Evolutionary conservation across 2,329 filamentous ascomycete species (phyloP), one percentile per base, ranked within the genome.

Genomic region (Huntiella bhutanensis): DNA sequence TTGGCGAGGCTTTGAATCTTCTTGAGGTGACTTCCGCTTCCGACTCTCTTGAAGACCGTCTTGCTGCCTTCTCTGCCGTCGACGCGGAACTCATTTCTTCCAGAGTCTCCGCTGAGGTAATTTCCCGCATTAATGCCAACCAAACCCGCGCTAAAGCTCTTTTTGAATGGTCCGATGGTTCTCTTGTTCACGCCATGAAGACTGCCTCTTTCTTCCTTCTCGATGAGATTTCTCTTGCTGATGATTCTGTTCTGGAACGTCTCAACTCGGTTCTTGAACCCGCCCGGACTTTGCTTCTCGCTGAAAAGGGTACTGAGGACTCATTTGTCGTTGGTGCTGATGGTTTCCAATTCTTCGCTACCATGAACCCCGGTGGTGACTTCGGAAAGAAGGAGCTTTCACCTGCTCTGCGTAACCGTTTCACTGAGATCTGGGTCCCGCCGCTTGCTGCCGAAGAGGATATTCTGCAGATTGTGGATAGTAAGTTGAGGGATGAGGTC

Each of bases 351-450:
- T 95, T 98, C 61, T 75, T 98, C 50, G 88, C 91, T 3, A 98
- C 91, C 0, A 99, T 99, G 91, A 99, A 99, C 54, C 91, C 91
- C 6, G 92, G 92, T 43, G 91, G 92, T 40, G 91, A 99, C 58
- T 98, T 96, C 59, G 91, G 91, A 53, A 99, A 99, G 64, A 85
- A 88, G 54, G 91, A 99, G 60, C 71, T 99, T 10, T 98, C 91
- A 1, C 91, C 91, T 3, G 92, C 91, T 11, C 66, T 99, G 50
- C 75, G 91, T 40, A 98, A 99, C 59, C 82, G 91, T 50, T 94
- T 99, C 59, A 99, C 91, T 0, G 91, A 99, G 61, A 95, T 99
- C 6, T 98, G 91, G 91, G 91, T 96, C 0, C 86, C 91, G 1
- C 74, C 87, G 1, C 65, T 96, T 49, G 86, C 85, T 1, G 82